These are phyloP conservation scores for Pelargonium citronellum DNA, from an alignment of 441 rosid genomes.

Conservation along the genomic window DNA sequence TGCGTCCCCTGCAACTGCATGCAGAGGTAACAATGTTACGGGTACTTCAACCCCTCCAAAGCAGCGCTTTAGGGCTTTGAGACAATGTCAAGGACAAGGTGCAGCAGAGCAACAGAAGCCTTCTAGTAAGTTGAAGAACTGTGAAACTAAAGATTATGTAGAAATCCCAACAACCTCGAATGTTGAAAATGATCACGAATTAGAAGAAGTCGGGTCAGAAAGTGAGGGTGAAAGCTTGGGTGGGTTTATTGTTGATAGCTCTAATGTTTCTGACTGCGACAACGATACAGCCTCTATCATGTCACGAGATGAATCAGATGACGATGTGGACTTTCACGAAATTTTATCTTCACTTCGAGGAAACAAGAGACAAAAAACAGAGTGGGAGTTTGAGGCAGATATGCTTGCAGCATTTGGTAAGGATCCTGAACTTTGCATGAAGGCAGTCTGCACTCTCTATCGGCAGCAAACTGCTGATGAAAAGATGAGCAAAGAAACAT, in stretches of 20 bases:
- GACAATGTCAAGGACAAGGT: slow-evolving; percentile 24
- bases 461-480: slow-evolving; percentile 61
- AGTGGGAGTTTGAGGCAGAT: slow-evolving; percentile 57
- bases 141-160: slow-evolving; percentile 19
- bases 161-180: slow-evolving; percentile 33
- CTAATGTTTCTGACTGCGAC: slow-evolving; percentile 26
- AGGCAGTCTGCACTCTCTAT: slow-evolving; percentile 71
- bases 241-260: slow-evolving; percentile 39
- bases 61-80: slow-evolving; percentile 31
- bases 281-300: slow-evolving; percentile 11
- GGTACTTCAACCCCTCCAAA: slow-evolving; percentile 18
- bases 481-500: slow-evolving; percentile 33
- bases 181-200: slow-evolving; percentile 29
- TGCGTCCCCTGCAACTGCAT: slow-evolving; percentile 1
- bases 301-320: slow-evolving; percentile 36
- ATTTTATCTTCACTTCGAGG: slow-evolving; percentile 42
- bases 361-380: slow-evolving; percentile 36
- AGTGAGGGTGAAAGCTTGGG: slow-evolving; percentile 39
- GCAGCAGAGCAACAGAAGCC: slow-evolving; percentile 8
- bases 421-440: slow-evolving; percentile 69
- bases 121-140: slow-evolving; percentile 13
- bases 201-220: slow-evolving; percentile 31
- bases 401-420: slow-evolving; percentile 69
- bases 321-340: slow-evolving; percentile 23
- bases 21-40: slow-evolving; percentile 8